Evolutionary conservation across 495 filamentous ascomycete species (phyloP), one percentile per base, ranked within the genome.

Genomic region (Annulohypoxylon bovei): DNA sequence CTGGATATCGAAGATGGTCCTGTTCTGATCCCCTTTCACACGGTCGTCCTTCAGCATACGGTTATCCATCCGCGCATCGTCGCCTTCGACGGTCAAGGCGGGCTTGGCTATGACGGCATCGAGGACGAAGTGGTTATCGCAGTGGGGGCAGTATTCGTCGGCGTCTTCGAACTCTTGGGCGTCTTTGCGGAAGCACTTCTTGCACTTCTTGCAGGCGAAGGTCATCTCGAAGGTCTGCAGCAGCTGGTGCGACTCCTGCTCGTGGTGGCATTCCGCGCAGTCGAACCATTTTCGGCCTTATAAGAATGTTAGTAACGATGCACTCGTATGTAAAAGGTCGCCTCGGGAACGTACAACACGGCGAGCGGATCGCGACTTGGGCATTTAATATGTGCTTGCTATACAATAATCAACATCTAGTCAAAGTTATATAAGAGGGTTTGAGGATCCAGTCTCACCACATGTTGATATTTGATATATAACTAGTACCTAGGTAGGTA

Each of bases 141-240:
- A 99, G 82, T 97, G 92, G n/a, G 95, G 96, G 82, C 95, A 98
- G 83, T 97, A 98, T 80, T 99, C 96, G 84, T 99, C 96, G 78
- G 93, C 92, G 70, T 98, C 96, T 73, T 99, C 95, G 75, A 97
- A 97, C 77, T 97, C 92, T 55, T 86, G 79, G 16, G 90, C 89
- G 73, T 98, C 92, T 81, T 98, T 99, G 49, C 95, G 91, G 85
- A 99, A 99, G 79, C 89, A 93, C 83, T 98, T 98, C 70, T 91
- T 92, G 88, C 95, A 99, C 83, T 99, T 99, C 65, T 99, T 99
- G 87, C 95, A 99, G 25, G 91, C 93, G 74, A 99, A 98, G 0
- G 77, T 90, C 94, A 99, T 96, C 68, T 98, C 96, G 69, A 88
- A 83, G 40, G 82, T 83, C 80, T 98, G 92, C 37, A 86, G 78